Evolutionary conservation across 2,329 filamentous ascomycete genomes (phyloP), one percentile per base, ranked within the genome.

Genomic region (Fusarium graminum): DNA sequence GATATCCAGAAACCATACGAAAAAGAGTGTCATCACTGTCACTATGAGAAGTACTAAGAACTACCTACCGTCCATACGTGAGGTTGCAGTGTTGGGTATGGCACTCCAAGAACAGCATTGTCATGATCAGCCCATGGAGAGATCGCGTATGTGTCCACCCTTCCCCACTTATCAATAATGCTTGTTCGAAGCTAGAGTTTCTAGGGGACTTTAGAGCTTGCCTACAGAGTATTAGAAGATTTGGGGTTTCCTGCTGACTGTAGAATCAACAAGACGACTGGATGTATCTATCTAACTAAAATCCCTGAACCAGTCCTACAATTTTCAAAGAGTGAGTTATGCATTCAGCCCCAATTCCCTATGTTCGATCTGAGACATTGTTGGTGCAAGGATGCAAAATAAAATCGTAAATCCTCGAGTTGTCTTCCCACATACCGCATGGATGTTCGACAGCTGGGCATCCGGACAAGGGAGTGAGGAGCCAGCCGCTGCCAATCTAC

Each of bases 41-140:
- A 34, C 8, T 40, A 34, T n/a, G 12, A 14, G n/a, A 38, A 12
- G 6, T 26, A 19, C 16, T 13, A 16, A 14, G 26, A 34, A 12
- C 17, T 43, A 8, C 29, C 13, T 34, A 26, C 42, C 38, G 43
- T 30, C 43, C 40, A 22, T 53, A 17, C 57, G 61, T 50, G 43
- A 53, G 43, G 44, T 52, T 42, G 32, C 17, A 59, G 42, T 32
- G 30, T 30, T 11, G 17, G 38, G 30, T 22, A 19, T 22, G 53
- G 43, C 42, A 57, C 29, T 32, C 12, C 13, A 16, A 47, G 34
- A 58, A 38, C 28, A 43, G 26, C 26, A 51, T 45, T 43, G 34
- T 52, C 36, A 58, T n/a, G 47, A 68, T 68, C 65, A 66, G 65
- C 49, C 61, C 65, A 66, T 22, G 22, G 22, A 22, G 22, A 22